phyloP scores from a whole-genome alignment of 1,284 basidiomycete genomes.

The Apiotrichum brassicae region DNA sequence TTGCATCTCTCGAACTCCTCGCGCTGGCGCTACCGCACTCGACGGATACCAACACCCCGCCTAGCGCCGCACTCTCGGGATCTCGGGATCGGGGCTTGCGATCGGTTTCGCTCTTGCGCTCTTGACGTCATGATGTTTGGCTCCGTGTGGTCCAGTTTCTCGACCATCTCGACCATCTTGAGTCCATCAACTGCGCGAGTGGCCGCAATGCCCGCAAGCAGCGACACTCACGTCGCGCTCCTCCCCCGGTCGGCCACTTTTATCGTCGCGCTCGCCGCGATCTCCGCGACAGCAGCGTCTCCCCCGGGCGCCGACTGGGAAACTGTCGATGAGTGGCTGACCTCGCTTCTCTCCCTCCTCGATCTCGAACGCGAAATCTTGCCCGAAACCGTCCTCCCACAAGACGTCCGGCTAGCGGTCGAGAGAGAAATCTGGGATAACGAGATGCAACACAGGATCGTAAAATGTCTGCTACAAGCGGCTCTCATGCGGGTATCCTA shows the following conservation, averaged over 20 bases:
- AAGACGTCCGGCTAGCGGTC: slow-evolving; percentile 21
- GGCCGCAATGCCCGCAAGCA: no score
- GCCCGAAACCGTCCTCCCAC: slow-evolving; percentile 25
- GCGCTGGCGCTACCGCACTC: no score
- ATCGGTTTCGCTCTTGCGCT: no score
- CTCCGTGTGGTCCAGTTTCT: no score
- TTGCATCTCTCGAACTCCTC: no score
- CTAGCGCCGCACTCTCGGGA: no score
- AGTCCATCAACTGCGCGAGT: no score
- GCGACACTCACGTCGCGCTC: not conserved
- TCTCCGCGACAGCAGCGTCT: slow-evolving; percentile 26
- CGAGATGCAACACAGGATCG: slow-evolving; percentile 18
- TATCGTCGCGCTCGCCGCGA: slow-evolving; percentile 22
- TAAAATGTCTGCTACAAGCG: slow-evolving; percentile 32
- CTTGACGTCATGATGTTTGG: no score
- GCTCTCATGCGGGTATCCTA: slow-evolving; percentile 37
- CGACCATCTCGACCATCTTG: no score
- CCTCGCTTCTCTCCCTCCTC: slow-evolving; percentile 33
- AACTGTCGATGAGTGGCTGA: slow-evolving; percentile 29
- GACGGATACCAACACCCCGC: no score
- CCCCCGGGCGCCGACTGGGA: slow-evolving; percentile 7
- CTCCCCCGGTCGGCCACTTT: not conserved
- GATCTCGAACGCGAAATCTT: slow-evolving; percentile 30
- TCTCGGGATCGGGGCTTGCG: no score
- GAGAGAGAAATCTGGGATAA: no score